Percentiles rank a stretch among this genome's conserved stretches.
Evolutionary conservation across 164 flowering plant species (phyloP).

Genomic region (Paratinospora sagittata): DNA sequence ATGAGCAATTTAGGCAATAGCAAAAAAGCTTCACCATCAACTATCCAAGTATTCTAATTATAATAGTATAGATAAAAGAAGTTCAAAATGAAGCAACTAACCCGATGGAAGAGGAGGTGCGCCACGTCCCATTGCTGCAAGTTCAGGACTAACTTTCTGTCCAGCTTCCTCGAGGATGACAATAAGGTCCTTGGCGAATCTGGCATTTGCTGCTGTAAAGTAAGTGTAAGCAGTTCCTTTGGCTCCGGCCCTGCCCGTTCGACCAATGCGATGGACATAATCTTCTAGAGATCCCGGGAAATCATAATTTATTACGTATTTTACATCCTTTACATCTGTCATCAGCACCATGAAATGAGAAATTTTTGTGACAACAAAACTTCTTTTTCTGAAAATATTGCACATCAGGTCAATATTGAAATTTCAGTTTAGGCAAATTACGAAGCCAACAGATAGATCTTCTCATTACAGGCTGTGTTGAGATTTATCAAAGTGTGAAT

Average conservation of each 20-base stretch:
- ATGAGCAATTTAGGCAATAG: too few species aligned
- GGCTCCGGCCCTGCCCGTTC: conserved; percentile 96
- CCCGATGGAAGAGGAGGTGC: conserved; percentile 82
- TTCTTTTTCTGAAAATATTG: not conserved
- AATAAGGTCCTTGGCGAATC: conserved; percentile 93
- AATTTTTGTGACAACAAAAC: not conserved
- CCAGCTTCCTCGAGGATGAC: conserved; percentile 92
- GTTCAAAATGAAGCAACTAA: conserved; percentile 18
- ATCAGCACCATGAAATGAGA: conserved; percentile 8
- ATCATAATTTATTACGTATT: conserved; percentile 86
- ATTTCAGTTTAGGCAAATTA: too few species aligned
- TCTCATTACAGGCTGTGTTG: too few species aligned
- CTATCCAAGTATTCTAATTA: too few species aligned
- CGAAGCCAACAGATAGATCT: too few species aligned
- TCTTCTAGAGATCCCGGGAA: conserved; percentile 97
- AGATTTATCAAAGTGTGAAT: too few species aligned
- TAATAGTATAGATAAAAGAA: not conserved
- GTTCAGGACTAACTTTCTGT: conserved; percentile 77
- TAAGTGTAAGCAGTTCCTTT: conserved; percentile 94
- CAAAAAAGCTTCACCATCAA: too few species aligned
- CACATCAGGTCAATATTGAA: too few species aligned
- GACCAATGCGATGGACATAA: conserved; percentile 95
- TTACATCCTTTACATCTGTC: conserved; percentile 96
- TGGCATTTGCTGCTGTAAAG: conserved; percentile 94
- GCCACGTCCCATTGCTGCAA: conserved; percentile 91